Base-by-base conservation (phyloP, 768 basidiomycete species). In the Boletus barrowsii region DNA sequence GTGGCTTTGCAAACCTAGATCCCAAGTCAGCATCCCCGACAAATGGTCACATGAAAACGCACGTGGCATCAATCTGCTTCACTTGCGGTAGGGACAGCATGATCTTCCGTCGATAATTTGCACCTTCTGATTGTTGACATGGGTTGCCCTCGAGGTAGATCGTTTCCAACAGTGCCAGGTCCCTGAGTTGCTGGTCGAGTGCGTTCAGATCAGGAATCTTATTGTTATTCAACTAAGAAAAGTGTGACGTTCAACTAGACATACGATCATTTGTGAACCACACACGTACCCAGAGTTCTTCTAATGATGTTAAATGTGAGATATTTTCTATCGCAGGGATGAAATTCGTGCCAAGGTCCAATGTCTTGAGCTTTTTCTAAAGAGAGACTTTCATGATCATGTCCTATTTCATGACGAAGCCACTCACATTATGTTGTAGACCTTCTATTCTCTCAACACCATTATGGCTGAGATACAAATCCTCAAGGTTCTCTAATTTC, bases 111-210 rank as follows among this genome's bases (percentile, higher is more conserved):
- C 93, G 76, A 68, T 98, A 99, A 20, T 78, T 81, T 3, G 80
- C 75, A 69, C 82, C 87, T 63, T 98, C 91, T 14, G 76, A 78
- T 42, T 71, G 77, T 67, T 99, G 94, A 59, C 93, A 89, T 3
- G 97, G 97, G 66, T 99, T 99, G 5, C 83, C 87, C 73, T 99
- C 97, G 24, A 99, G 82, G 68, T 99, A 99, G 8, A 99, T 77
- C 1, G 97, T 99, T 66, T 87, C 79, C 13, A 99, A 77, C 1
- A 83, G 77, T 8, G 72, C 46, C 30, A 91, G 75, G 13, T 79
- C 73, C 53, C 73, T 73, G 2, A 96, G 79, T 67, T 95, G 80
- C 0, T 77, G 68, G 36, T 89, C 87, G 7, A 98, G 74, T 3
- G 81, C 76, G 9, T 72, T 76, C 9, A 98, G 73, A 55, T 86